Base-by-base conservation (phyloP, 2,329 filamentous ascomycete genomes). In the Aquanectria penicillioides region DNA sequence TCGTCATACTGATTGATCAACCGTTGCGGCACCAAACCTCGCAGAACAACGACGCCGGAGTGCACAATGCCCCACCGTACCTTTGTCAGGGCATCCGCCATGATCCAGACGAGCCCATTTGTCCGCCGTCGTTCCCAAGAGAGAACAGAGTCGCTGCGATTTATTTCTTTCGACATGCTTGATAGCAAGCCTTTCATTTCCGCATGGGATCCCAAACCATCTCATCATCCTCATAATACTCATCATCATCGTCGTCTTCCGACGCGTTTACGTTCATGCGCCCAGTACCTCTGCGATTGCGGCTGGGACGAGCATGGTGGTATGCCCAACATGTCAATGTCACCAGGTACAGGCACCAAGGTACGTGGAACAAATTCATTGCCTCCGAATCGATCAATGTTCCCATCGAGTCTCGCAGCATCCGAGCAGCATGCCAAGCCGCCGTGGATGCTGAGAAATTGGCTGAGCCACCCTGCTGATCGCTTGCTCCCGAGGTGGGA, bases 1-100 rank as follows among this genome's bases (percentile, higher is more conserved):
- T 62, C 57, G 41, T 64, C 62, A 47, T 64, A 64, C 38, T 72
- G 70, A 38, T 71, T 72, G 15, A 74, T 72, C 47, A 73, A 10
- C 3, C 72, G 53, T 36, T 67, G 64, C 18, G 73, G 73, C 2
- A 74, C 72, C 31, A 78, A 43, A 0, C 73, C 74, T 13, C 71
- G 64, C 34, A 89, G 65, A 3, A 88, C 85, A 61, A 83, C 81
- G 74, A 87, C 86, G 0, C 83, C 86, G 65, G 86, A 83, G 62
- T 87, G 84, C 5, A 89, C 81, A 4, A 89, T 84, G 0, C 84
- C 85, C 86, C 86, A 89, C 48, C 86, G 69, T 1, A 88, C 81
- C 54, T 82, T 85, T 10, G 81, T 81, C 62, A 89, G 65, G 29
- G 81, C 79, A 64, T 82, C 80, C 3, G 82, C 83, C 73, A 88